Evolutionary conservation across 1,284 basidiomycete species (phyloP).

Genomic region (Apiotrichum domesticum): DNA sequence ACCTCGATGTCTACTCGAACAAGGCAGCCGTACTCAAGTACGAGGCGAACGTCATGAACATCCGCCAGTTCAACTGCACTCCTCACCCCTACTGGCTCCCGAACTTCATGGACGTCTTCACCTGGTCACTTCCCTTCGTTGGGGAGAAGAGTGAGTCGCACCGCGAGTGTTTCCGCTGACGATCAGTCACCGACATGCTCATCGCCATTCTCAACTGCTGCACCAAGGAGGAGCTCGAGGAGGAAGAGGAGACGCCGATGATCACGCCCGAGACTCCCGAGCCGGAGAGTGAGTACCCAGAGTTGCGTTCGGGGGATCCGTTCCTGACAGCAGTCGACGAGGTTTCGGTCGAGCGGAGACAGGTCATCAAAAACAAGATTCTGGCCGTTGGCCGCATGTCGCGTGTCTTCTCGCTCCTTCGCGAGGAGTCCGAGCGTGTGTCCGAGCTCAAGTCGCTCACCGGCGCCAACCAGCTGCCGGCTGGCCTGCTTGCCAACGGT

Average conservation of each 20-base stretch:
- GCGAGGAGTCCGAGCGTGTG: constrained; percentile 97
- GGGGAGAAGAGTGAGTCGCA: constrained; percentile 79
- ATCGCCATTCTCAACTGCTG: constrained; percentile 90
- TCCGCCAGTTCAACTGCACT: constrained; percentile 84
- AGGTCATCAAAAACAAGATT: constrained; percentile 95
- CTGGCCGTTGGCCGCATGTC: constrained; percentile 95
- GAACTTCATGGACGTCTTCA: constrained; percentile 99
- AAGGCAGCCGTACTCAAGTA: constrained; percentile 95
- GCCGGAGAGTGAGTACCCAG: constrained; percentile 23
- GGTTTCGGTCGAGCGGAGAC: constrained; percentile 66
- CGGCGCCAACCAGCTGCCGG: constrained; percentile 71
- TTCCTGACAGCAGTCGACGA: constrained; percentile 39
- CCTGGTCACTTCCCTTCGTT: constrained; percentile 97
- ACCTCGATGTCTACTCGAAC: constrained; percentile 94
- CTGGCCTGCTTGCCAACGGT: constrained; percentile 79
- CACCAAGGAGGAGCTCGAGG: constrained; percentile 88
- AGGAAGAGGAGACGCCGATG: constrained; percentile 57
- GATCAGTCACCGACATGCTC: constrained; percentile 85
- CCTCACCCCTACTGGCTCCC: constrained; percentile 96
- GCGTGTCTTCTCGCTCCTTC: constrained; percentile 88
- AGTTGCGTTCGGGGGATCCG: background rate
- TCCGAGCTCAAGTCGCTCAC: constrained; percentile 92
- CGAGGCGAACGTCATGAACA: constrained; percentile 91
- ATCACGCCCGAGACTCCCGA: constrained; percentile 39
- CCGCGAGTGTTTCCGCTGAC: background rate